Percentiles rank a stretch among this genome's conserved stretches.
phyloP scores from a whole-genome alignment of 1,139 yeast species.

The Taphrina wiesneri region DNA sequence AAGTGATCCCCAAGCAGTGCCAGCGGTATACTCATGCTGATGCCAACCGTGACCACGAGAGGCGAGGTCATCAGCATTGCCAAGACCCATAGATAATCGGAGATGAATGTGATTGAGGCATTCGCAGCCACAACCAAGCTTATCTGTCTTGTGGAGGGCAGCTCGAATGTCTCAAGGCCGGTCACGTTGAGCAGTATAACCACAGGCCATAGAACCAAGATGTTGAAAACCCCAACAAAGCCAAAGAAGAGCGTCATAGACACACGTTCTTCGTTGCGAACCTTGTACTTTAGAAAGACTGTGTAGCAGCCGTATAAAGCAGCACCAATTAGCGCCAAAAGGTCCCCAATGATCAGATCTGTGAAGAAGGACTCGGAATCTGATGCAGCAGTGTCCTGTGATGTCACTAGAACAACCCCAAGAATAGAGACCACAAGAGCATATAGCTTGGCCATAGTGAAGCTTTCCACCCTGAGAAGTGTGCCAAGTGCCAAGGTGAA shows the following conservation, averaged over 20 bases:
- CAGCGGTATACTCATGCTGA: constrained; percentile 87
- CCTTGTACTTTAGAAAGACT: constrained; percentile 71
- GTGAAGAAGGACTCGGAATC: constrained; percentile 47
- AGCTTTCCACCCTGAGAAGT: constrained; percentile 65
- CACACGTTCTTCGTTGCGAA: constrained; percentile 68
- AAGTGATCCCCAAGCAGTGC: constrained; percentile 90
- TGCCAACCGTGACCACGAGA: constrained; percentile 89
- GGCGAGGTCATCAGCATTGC: constrained; percentile 93
- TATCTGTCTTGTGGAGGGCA: constrained; percentile 61
- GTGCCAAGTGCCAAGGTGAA: constrained; percentile 87
- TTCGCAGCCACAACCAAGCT: constrained; percentile 61
- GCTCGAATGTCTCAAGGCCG: constrained; percentile 67
- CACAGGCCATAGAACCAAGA: constrained; percentile 80
- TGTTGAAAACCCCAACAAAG: constrained; percentile 83
- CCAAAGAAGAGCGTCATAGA: constrained; percentile 90
- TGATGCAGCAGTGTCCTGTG: constrained; percentile 49
- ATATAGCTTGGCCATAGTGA: constrained; percentile 63
- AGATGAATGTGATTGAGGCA: constrained; percentile 73
- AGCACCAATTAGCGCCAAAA: constrained; percentile 80
- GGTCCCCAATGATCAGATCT: constrained; percentile 66
- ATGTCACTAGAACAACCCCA: constrained; percentile 79
- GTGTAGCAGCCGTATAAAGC: constrained; percentile 88
- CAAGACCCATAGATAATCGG: constrained; percentile 94
- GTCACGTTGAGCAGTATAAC: constrained; percentile 62
- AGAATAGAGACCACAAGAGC: constrained; percentile 71